phyloP scores from a whole-genome alignment of 2,329 filamentous ascomycete genomes.

The Colletotrichum tofieldiae region DNA sequence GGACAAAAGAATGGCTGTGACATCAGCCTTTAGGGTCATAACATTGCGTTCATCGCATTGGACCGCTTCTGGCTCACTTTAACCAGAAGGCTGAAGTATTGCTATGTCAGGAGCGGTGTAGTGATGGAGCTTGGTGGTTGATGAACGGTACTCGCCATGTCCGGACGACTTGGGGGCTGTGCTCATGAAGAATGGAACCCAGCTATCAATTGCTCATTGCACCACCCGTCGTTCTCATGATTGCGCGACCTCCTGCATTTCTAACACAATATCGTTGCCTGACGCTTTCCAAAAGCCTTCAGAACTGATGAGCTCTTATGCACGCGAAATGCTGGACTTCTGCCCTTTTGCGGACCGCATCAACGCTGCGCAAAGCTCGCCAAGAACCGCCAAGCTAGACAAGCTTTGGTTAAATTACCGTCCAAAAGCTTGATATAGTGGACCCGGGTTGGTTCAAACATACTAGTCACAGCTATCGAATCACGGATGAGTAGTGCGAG shows the following conservation, averaged over 20 bases:
- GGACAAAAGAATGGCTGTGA: too few species aligned
- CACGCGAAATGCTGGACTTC: neutral
- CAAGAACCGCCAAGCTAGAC: neutral
- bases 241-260: neutral
- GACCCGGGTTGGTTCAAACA: neutral
- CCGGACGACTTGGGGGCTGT: too few species aligned
- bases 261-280: neutral
- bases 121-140: too few species aligned
- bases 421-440: neutral
- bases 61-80: too few species aligned
- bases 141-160: too few species aligned
- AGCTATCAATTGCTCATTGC: too few species aligned
- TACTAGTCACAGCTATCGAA: neutral
- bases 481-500: neutral
- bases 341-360: neutral
- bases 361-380: neutral
- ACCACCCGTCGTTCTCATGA: too few species aligned
- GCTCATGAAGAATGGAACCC: neutral
- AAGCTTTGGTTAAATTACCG: constrained; percentile 1
- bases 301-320: neutral
- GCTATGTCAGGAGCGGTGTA: too few species aligned
- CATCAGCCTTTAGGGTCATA: too few species aligned
- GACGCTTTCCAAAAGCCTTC: too few species aligned
- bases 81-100: too few species aligned
- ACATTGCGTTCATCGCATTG: too few species aligned